Conservation (phyloP, 805 yeast genomes). For the Cyberlindnera suaveolens region DNA sequence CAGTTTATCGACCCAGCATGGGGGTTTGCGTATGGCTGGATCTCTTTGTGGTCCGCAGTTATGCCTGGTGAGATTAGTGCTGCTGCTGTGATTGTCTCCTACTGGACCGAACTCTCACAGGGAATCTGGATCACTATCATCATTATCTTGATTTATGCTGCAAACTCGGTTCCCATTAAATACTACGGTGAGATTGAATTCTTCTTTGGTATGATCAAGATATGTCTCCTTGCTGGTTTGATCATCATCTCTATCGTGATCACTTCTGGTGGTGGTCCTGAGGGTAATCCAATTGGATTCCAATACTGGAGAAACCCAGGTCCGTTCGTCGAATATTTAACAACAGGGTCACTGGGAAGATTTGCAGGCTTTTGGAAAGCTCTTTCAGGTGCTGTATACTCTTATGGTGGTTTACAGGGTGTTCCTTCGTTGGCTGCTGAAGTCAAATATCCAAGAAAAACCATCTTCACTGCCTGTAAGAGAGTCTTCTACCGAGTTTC, state of each 20-base stretch:
- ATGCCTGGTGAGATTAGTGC: constrained; percentile 41
- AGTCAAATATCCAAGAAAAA: constrained; percentile 47
- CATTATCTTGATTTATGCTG: constrained; percentile 28
- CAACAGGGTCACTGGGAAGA: constrained; percentile 40
- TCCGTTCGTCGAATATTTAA: constrained; percentile 26
- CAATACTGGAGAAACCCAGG: constrained; percentile 29
- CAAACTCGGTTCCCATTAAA: constrained; percentile 31
- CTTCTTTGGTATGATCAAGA: constrained; percentile 54
- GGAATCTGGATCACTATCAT: constrained; percentile 42
- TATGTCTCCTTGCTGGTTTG: constrained; percentile 53
- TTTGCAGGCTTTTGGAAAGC: constrained; percentile 58
- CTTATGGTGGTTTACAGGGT: constrained; percentile 54
- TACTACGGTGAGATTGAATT: constrained; percentile 48
- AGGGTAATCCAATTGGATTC: constrained; percentile 28
- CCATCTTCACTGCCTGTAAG: constrained; percentile 53
- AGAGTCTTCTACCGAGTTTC: constrained; percentile 28
- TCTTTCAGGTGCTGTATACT: constrained; percentile 52
- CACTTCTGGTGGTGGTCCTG: constrained; percentile 60
- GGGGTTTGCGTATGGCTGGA: constrained; percentile 43
- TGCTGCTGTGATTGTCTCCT: constrained; percentile 39
- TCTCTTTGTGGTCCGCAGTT: constrained; percentile 33
- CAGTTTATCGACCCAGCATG: constrained; percentile 38
- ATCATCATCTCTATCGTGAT: constrained; percentile 48
- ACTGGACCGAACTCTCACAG: constrained; percentile 38
- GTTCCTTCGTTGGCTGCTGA: constrained; percentile 51